Percentiles rank a stretch among this genome's conserved stretches.
phyloP scores from a whole-genome alignment of 805 yeast species.

The Groenewaldozyma tartarivorans region DNA sequence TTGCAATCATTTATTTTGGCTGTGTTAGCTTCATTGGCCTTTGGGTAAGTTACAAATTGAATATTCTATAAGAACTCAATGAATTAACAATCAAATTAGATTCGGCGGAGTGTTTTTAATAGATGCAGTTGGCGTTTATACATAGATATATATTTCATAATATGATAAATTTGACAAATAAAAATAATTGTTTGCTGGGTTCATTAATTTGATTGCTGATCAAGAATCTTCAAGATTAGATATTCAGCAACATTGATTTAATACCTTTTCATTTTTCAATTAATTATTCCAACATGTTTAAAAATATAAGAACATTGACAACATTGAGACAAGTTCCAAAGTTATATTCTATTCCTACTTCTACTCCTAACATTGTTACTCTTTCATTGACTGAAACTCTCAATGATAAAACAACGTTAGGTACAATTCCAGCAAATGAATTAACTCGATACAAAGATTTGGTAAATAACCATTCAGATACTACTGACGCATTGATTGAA shows the following conservation, averaged over 20 bases:
- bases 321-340: slow-evolving; percentile 7
- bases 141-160: too few relatives aligned
- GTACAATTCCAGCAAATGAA: slow-evolving; percentile 7
- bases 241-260: too few relatives aligned
- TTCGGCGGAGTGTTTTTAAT: slow-evolving; percentile 34
- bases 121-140: slow-evolving; percentile 39
- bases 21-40: slow-evolving; percentile 27
- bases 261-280: too few relatives aligned
- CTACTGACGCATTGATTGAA: neutral
- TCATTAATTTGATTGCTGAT: too few relatives aligned
- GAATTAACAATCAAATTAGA: slow-evolving; percentile 11
- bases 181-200: too few relatives aligned
- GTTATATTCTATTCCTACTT: slow-evolving; percentile 10
- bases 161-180: too few relatives aligned
- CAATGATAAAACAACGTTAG: slow-evolving; percentile 17
- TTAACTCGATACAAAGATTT: neutral
- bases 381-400: slow-evolving; percentile 18
- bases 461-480: slow-evolving; percentile 1
- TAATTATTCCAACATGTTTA: too few relatives aligned
- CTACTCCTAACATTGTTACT: slow-evolving; percentile 1
- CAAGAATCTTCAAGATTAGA: too few relatives aligned
- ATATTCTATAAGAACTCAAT: neutral
- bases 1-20: slow-evolving; percentile 22
- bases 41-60: slow-evolving; percentile 23
- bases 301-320: neutral